These are phyloP conservation scores for Cicer arietinum DNA, from an alignment of 306 rosid genomes.

Conservation along the genomic window DNA sequence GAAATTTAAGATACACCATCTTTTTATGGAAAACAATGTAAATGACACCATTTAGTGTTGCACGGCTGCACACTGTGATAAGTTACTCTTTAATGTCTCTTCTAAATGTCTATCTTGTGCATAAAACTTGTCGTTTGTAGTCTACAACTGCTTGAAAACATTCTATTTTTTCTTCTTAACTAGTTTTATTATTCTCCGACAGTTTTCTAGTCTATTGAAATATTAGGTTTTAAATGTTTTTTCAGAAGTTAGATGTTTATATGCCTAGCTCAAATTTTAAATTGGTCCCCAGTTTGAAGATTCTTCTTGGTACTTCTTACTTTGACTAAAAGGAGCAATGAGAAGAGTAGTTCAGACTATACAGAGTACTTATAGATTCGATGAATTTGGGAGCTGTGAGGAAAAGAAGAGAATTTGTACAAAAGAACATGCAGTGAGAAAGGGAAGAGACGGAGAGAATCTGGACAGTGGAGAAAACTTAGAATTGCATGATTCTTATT, in stretches of 20 bases:
- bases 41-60: constrained; percentile 5
- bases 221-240: background rate
- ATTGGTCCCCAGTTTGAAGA: background rate
- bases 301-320: background rate
- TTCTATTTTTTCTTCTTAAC: background rate
- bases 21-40: background rate
- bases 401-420: background rate
- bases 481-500: background rate
- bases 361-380: background rate
- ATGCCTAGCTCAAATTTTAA: background rate
- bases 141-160: background rate
- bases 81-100: background rate
- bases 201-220: background rate
- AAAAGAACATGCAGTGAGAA: constrained; percentile 7
- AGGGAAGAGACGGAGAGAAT: constrained; percentile 3
- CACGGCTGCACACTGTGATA: background rate
- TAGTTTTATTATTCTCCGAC: background rate
- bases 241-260: constrained; percentile 7
- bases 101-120: background rate
- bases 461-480: background rate
- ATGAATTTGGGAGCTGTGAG: background rate
- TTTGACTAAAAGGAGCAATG: background rate
- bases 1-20: constrained; percentile 10
- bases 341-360: background rate
- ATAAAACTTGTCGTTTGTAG: constrained; percentile 9